Percentiles rank a stretch among this genome's conserved stretches.
These are phyloP conservation scores for Clavaria fumosa DNA, from an alignment of 768 basidiomycete genomes.

Conservation along the genomic window DNA sequence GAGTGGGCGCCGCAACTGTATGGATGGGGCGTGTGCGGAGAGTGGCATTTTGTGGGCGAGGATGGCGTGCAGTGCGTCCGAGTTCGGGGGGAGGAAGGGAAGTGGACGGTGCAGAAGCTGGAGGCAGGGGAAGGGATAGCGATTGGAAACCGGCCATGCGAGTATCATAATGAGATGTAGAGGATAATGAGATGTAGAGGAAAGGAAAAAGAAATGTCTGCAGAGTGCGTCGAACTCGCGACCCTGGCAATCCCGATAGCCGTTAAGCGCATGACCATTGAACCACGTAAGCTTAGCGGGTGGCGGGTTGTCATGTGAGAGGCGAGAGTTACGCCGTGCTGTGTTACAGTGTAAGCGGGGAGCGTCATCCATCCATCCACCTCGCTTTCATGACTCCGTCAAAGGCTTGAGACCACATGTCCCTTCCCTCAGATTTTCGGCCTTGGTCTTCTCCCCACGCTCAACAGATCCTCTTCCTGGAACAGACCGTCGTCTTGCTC, in stretches of 20 bases:
- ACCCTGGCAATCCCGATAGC: too few species aligned
- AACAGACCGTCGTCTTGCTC: constrained; percentile 38
- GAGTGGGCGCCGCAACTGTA: constrained; percentile 54
- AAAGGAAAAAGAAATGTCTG: too few species aligned
- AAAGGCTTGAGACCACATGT: constrained; percentile 32
- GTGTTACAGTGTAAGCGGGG: too few species aligned
- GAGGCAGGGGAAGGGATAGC: constrained; percentile 37
- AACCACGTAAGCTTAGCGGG: too few species aligned
- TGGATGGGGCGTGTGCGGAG: constrained; percentile 51
- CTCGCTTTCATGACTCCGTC: too few species aligned
- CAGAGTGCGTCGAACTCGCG: too few species aligned
- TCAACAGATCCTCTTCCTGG: constrained; percentile 42
- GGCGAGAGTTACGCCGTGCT: too few species aligned
- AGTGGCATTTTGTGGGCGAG: constrained; percentile 43
- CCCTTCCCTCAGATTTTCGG: constrained; percentile 25
- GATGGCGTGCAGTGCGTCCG: constrained; percentile 39
- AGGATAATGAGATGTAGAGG: too few species aligned
- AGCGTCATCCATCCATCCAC: too few species aligned
- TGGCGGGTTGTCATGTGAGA: too few species aligned
- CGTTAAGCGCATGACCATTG: too few species aligned
- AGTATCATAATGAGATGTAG: constrained; percentile 35
- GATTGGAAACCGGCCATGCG: constrained; percentile 45
- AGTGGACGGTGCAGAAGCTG: constrained; percentile 19
- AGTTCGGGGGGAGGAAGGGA: constrained; percentile 19
- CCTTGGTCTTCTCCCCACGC: constrained; percentile 27